Percentiles rank a stretch among this genome's conserved stretches.
Evolutionary conservation across 441 rosid species (phyloP).

Genomic region (Populus hybrid): DNA sequence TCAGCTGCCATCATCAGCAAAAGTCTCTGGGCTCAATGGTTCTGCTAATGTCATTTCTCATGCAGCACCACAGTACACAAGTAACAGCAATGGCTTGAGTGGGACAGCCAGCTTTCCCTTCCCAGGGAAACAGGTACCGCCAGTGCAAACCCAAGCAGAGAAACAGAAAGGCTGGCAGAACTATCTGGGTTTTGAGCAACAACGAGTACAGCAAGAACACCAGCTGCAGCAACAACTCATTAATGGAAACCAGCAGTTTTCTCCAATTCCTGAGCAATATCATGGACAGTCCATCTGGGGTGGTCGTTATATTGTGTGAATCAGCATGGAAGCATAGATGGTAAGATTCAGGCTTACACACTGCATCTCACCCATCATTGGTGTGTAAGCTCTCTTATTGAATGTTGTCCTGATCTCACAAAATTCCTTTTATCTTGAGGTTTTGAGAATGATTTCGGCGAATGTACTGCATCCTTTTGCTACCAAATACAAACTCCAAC

Average conservation of each 20-base stretch:
- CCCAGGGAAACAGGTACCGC: slow-evolving; percentile 70
- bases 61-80: slow-evolving; percentile 42
- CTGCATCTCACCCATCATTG: neutral
- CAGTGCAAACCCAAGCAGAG: slow-evolving; percentile 46
- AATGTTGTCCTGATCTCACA: slow-evolving; percentile 5
- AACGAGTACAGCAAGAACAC: slow-evolving; percentile 44
- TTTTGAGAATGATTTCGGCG: slow-evolving; percentile 50
- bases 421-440: slow-evolving; percentile 26
- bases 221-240: slow-evolving; percentile 49
- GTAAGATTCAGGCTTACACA: slow-evolving; percentile 29
- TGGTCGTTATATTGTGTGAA: slow-evolving; percentile 83
- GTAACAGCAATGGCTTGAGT: slow-evolving; percentile 45
- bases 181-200: slow-evolving; percentile 41
- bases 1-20: slow-evolving; percentile 51
- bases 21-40: slow-evolving; percentile 37
- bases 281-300: slow-evolving; percentile 82
- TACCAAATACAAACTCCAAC: slow-evolving; percentile 56
- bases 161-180: slow-evolving; percentile 52
- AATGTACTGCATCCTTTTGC: slow-evolving; percentile 58
- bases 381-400: neutral
- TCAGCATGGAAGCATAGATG: slow-evolving; percentile 43
- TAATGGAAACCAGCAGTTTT: slow-evolving; percentile 50
- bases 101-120: slow-evolving; percentile 71
- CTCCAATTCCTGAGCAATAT: slow-evolving; percentile 66
- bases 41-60: slow-evolving; percentile 38